Base-by-base conservation (phyloP, 2,329 filamentous ascomycete species). In the Elsinoe fawcettii region DNA sequence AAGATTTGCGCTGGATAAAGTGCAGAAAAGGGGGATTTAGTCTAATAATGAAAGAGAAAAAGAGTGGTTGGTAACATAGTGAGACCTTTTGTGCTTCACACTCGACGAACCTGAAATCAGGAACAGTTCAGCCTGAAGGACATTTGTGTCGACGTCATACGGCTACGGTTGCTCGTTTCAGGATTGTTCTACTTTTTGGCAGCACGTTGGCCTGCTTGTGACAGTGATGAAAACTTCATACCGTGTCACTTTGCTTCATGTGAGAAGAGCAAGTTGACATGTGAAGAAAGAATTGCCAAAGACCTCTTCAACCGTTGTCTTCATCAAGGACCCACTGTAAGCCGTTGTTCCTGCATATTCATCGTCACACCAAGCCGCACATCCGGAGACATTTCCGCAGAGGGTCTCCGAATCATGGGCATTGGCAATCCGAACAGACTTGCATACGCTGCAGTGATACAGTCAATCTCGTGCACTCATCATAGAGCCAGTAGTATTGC, bases 61-160 rank as follows among this genome's bases (percentile, higher is more conserved):
- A 37, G 30, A 39, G 20, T 53, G 49, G 34, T 39, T 36, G 34
- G 49, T 25, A 22, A 18, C 49, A 53, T n/a, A 53, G 49, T 53
- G 49, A 53, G 49, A 53, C 49, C 32, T 53, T 37, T 22, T 30
- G 14, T 53, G 27, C 49, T n/a, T 53, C 49, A 37, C 27, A 53
- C 27, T 53, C 49, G 49, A 36, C 49, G 49, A 37, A 53, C 30
- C 32, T 53, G 49, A 53, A 53, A 53, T 53, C 49, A 36, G 34
- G 49, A 34, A 53, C 30, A 36, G 14, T 53, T 39, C 30, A 39
- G 32, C 49, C 30, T 53, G 49, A 37, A 53, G 34, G 49, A 36
- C 49, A 37, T 39, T 30, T 39, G 20, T 36, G 20, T 25, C 49
- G 49, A 53, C 49, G 49, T 53, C 49, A 53, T 53, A 25, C 49